A percentile compares a stretch with the other conserved stretches of the same genome.
These are phyloP conservation scores for Ophiostoma perfectum DNA, from an alignment of 2,329 filamentous ascomycete species.

Conservation along the genomic window DNA sequence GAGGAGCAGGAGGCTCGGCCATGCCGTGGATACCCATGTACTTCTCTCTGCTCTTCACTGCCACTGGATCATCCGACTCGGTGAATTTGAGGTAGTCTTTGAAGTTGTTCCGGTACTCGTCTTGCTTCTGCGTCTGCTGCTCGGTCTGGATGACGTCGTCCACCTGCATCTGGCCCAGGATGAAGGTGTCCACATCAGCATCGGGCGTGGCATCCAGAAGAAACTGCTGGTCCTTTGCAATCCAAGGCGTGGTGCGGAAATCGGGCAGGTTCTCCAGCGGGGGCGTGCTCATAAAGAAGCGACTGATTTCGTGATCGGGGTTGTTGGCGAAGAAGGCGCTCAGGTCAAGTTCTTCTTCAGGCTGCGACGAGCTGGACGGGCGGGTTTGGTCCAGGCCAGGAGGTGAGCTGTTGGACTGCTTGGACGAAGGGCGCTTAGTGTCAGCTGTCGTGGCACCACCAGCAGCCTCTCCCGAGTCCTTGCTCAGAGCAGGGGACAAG, in stretches of 20 bases:
- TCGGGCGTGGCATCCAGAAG: constrained; percentile 40
- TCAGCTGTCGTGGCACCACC: background rate
- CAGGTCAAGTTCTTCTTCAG: constrained; percentile 47
- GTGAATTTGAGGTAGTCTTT: constrained; percentile 51
- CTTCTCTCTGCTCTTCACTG: constrained; percentile 51
- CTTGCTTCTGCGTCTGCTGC: constrained; percentile 38
- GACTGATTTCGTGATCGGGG: constrained; percentile 44
- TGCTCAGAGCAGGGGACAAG: background rate
- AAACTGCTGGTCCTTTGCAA: constrained; percentile 41
- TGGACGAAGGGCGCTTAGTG: background rate
- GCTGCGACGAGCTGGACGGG: constrained; percentile 45
- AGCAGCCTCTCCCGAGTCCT: background rate
- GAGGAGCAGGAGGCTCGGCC: constrained; percentile 33
- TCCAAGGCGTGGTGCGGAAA: constrained; percentile 44
- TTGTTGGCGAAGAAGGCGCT: constrained; percentile 8
- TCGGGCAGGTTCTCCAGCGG: constrained; percentile 50
- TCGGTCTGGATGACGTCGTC: constrained; percentile 36
- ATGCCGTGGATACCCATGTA: constrained; percentile 40
- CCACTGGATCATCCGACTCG: constrained; percentile 49
- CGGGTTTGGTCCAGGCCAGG: constrained; percentile 23
- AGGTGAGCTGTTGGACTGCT: constrained; percentile 19
- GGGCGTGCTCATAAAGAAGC: constrained; percentile 50
- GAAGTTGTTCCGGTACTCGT: constrained; percentile 46
- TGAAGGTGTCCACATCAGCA: constrained; percentile 41
- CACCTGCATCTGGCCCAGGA: constrained; percentile 42